Base-by-base conservation (phyloP, 768 basidiomycete species). In the Daedaleopsis nitida region DNA sequence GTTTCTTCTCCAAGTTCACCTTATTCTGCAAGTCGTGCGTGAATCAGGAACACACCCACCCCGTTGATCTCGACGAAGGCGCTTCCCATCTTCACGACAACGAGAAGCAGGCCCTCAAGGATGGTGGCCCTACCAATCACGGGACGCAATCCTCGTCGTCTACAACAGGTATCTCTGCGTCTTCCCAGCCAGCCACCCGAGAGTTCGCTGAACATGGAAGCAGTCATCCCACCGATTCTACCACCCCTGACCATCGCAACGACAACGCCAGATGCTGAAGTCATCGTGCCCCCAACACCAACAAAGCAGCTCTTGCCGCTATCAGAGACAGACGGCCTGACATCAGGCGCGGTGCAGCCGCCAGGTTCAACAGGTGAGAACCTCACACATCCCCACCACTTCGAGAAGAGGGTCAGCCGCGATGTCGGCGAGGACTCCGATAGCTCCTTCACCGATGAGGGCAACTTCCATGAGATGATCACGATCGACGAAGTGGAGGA, bases 291-390 rank as follows among this genome's bases (percentile, higher is more conserved):
- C 13, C 79, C 84, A 24, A 80, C 82, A 2, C 82, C 83, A 16
- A 77, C 78, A 9, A 77, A 81, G 58, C 64, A 66, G 47, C 69
- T 83, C 3, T 69, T 84, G 5, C 85, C 92, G 9, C 76, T 81
- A 23, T 82, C 85, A 8, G 93, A 95, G 75, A 93, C 94, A 7
- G 92, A 88, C 62, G 93, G 91, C 14, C 79, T 96, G 60, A 92
- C 91, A 3, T 92, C 92, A n/a, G 90, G 92, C 43, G 92, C 92
- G 45, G 94, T 96, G 35, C 92, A 95, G 68, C 83, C 94, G 2
- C 94, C 96, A 17, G 94, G 94, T 43, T 92, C 93, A 24, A 89
- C 84, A 55, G 89, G 83, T 47, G 76, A 64, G 58, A 72, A 71
- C 65, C 69, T 70, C 53, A 43, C 65, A 8, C 69, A 72, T 42